Base-by-base conservation (phyloP, 441 rosid species). In the Corymbia calophylla region DNA sequence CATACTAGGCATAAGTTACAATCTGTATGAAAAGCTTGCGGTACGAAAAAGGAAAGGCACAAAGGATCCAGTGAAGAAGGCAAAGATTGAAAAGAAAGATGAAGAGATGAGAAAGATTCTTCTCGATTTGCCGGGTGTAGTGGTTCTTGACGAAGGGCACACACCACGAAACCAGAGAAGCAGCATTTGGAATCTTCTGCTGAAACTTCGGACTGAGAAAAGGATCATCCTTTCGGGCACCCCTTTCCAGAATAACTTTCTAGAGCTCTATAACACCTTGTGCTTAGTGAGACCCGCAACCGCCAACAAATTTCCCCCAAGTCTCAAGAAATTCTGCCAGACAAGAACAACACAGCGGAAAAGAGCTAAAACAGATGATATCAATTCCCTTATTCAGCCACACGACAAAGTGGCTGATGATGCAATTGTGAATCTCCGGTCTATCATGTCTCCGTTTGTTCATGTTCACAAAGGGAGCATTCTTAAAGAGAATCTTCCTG, bases 121-220 rank as follows among this genome's bases (percentile, higher is more conserved):
- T 32, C 92, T 95, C n/a, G 94, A 95, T 51, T 84, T 89, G 66
- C 97, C 97, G 0, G 95, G 94, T 35, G 88, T 97, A 87, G 88
- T 96, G 48, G 91, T 97, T 62, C 93, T 97, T 54, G 98, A 97
- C 54, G 99, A 97, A 93, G 97, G 99, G 16, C 98, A 97, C 90
- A 96, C 95, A 2, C 94, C 98, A 9, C 96, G 98, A 18, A 97
- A 97, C 88, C 89, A 92, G 29, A 89, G 88, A 5, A 94, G 96
- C 87, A 87, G 56, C 47, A 93, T 97, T 68, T 97, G 96, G 96
- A 93, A 94, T 91, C 95, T 93, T 89, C 91, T 96, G 23, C 89
- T 92, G 9, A 93, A 91, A 39, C 90, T 96, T 27, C 90, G 89
- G 81, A 96, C 98, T 6, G 88, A 92, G 64, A 96, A 91, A 92